Evolutionary conservation across 345 rosid species (phyloP).

Genomic region (Xanthoceras sorbifolium): DNA sequence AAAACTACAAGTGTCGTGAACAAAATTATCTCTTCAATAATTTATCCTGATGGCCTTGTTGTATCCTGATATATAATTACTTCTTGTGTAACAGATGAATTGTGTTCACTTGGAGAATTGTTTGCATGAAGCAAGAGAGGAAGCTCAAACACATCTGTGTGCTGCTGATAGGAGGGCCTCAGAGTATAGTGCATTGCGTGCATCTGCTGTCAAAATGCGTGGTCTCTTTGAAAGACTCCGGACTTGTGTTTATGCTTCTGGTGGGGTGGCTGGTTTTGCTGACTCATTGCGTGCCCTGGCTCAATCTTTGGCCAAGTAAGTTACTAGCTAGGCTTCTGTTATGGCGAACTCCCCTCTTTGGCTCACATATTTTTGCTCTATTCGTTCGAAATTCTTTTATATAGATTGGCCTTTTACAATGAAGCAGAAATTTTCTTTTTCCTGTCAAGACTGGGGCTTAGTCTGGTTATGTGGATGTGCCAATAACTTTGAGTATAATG

Average conservation of each 20-base stretch:
- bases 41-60: background rate
- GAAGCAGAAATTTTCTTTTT: too few relatives aligned
- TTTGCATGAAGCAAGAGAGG: conserved; percentile 98
- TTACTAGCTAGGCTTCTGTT: conserved; percentile 19
- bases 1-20: background rate
- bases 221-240: conserved; percentile 82
- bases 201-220: conserved; percentile 85
- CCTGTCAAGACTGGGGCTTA: background rate
- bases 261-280: conserved; percentile 72
- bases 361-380: background rate
- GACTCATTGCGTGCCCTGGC: conserved; percentile 78
- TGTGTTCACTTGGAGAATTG: conserved; percentile 97
- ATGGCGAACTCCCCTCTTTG: background rate
- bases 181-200: conserved; percentile 75
- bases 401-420: background rate
- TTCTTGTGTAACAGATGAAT: conserved; percentile 66
- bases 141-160: conserved; percentile 95
- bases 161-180: conserved; percentile 91
- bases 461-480: background rate
- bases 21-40: background rate
- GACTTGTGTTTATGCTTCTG: conserved; percentile 60
- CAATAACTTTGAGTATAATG: background rate
- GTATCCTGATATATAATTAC: background rate
- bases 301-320: conserved; percentile 91
- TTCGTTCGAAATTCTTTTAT: background rate